These are phyloP conservation scores for Reutealis trisperma DNA, from an alignment of 345 rosid genomes.

Conservation along the genomic window DNA sequence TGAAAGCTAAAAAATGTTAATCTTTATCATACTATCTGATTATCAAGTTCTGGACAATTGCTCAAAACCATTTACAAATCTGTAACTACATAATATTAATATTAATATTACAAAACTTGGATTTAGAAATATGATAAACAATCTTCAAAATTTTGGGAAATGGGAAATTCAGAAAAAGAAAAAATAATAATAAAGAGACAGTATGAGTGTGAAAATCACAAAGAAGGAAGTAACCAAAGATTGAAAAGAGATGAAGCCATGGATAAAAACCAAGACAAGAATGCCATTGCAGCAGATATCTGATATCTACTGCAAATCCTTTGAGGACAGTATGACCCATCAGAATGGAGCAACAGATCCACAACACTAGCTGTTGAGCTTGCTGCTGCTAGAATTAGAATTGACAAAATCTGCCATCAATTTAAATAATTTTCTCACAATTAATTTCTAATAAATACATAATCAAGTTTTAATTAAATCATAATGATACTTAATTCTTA, in stretches of 20 bases:
- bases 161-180: background rate
- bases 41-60: too few relatives aligned
- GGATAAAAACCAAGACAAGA: conserved; percentile 78
- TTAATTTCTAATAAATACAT: background rate
- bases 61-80: background rate
- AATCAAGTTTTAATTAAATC: background rate
- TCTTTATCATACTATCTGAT: too few relatives aligned
- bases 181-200: background rate
- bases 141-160: conserved; percentile 3
- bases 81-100: background rate
- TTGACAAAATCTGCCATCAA: conserved; percentile 59
- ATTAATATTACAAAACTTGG: background rate
- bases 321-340: conserved; percentile 45
- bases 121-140: conserved; percentile 1
- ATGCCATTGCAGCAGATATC: conserved; percentile 82
- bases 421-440: background rate
- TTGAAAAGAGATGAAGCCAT: conserved; percentile 79
- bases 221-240: conserved; percentile 78
- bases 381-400: conserved; percentile 77
- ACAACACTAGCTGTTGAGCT: conserved; percentile 78
- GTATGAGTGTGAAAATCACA: conserved; percentile 30
- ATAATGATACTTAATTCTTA: conserved; percentile 14
- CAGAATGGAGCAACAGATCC: conserved; percentile 54
- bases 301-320: conserved; percentile 73
- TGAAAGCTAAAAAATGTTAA: too few relatives aligned